Conservation (phyloP, 2,329 filamentous ascomycete genomes). For the Pseudocercospora pini-densiflorae region DNA sequence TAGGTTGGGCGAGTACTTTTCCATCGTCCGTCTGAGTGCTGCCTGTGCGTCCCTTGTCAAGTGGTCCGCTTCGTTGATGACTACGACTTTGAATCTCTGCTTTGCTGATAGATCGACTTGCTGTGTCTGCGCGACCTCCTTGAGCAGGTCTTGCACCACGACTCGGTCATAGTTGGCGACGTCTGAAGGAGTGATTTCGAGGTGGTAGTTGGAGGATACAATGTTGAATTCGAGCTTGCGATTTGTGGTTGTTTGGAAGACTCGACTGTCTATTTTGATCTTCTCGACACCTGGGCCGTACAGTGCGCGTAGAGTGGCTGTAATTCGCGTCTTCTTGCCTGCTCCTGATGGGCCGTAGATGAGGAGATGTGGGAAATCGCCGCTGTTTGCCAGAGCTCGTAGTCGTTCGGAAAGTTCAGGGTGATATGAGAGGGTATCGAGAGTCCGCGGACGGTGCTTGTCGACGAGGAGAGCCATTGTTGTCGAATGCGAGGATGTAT, state of each 20-base stretch:
- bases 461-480: conserved; percentile 68
- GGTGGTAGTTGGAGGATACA: conserved; percentile 93
- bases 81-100: conserved; percentile 96
- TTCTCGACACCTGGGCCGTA: conserved; percentile 98
- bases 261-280: conserved; percentile 97
- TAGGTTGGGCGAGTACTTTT: conserved; percentile 97
- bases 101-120: conserved; percentile 93
- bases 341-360: conserved; percentile 96
- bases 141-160: conserved; percentile 91
- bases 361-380: conserved; percentile 96
- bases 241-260: conserved; percentile 92
- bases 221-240: conserved; percentile 99
- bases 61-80: conserved; percentile 98
- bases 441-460: conserved; percentile 70
- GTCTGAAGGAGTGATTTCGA: conserved; percentile 97
- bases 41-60: conserved; percentile 94
- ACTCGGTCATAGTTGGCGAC: conserved; percentile 97
- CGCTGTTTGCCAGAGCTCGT: conserved; percentile 86
- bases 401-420: conserved; percentile 84
- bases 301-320: conserved; percentile 91
- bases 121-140: conserved; percentile 98
- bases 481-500: background rate
- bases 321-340: conserved; percentile 96
- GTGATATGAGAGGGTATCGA: conserved; percentile 85
- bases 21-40: conserved; percentile 93